These are phyloP conservation scores for Seiridium unicorne DNA, from an alignment of 2,329 filamentous ascomycete species.

Conservation along the genomic window DNA sequence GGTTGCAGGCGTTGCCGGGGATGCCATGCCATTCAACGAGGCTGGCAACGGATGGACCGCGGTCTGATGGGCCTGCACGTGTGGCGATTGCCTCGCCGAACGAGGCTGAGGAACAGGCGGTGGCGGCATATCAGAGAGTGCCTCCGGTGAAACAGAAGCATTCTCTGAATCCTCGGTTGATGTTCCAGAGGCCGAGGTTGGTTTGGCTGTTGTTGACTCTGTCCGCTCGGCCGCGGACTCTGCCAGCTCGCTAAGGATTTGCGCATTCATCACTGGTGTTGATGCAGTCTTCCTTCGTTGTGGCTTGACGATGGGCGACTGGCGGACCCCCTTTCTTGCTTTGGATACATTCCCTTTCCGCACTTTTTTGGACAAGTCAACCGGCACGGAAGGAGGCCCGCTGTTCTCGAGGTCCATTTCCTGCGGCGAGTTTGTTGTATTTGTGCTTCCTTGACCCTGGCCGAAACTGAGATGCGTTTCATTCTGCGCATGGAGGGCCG, in stretches of 20 bases:
- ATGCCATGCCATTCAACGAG: slow-evolving; percentile 39
- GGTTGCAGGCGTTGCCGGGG: slow-evolving; percentile 82
- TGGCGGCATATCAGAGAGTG: slow-evolving; percentile 64
- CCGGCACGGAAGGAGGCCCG: slow-evolving; percentile 35
- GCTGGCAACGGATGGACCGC: slow-evolving; percentile 22
- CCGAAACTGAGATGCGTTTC: slow-evolving; percentile 47
- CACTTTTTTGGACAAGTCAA: slow-evolving; percentile 50
- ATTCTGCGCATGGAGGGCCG: slow-evolving; percentile 72
- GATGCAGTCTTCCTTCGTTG: slow-evolving; percentile 52
- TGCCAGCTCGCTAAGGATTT: slow-evolving; percentile 52
- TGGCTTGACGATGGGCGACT: slow-evolving; percentile 72
- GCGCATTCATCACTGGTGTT: slow-evolving; percentile 55
- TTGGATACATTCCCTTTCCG: slow-evolving; percentile 53
- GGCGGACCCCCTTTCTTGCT: slow-evolving; percentile 57
- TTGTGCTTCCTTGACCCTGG: slow-evolving; percentile 35
- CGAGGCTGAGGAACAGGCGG: slow-evolving; percentile 65
- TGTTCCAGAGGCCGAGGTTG: slow-evolving; percentile 34
- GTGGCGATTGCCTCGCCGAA: slow-evolving; percentile 66
- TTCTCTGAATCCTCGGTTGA: slow-evolving; percentile 59
- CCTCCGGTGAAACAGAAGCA: slow-evolving; percentile 63
- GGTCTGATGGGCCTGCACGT: slow-evolving; percentile 54
- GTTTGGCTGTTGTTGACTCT: slow-evolving; percentile 17
- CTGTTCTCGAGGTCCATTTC: slow-evolving; percentile 55
- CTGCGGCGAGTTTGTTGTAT: slow-evolving; percentile 51
- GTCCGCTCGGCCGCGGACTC: slow-evolving; percentile 37